Conservation (phyloP, 106 monocot species). For the Hemerocallis citrina region DNA sequence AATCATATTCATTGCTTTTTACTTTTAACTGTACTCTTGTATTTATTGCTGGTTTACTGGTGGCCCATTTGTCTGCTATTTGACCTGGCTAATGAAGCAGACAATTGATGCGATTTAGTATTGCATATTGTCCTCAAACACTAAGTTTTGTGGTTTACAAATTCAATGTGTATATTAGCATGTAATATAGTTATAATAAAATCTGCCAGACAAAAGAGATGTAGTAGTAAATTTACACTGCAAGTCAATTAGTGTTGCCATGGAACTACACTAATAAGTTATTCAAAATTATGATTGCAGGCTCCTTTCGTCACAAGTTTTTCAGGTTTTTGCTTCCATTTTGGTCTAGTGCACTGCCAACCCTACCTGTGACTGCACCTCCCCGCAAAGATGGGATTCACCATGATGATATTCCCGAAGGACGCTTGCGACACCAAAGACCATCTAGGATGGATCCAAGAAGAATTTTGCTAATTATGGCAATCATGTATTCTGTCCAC, state of each 20-base stretch:
- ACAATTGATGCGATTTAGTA: neutral
- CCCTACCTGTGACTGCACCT: constrained; percentile 77
- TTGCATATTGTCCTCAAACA: neutral
- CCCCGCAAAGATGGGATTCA: constrained; percentile 47
- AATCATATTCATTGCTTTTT: too few relatives aligned
- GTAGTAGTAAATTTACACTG: too few relatives aligned
- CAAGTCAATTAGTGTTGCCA: too few relatives aligned
- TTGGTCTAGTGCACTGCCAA: constrained; percentile 81
- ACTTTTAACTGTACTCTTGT: too few relatives aligned
- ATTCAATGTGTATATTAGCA: neutral
- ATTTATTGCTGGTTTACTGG: too few relatives aligned
- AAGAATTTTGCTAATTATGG: constrained; percentile 67
- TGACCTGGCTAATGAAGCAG: neutral
- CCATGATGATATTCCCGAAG: constrained; percentile 55
- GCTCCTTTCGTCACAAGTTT: constrained; percentile 64
- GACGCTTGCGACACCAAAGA: constrained; percentile 52
- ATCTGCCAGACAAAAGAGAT: neutral
- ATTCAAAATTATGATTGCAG: constrained; percentile 10
- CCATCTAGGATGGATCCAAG: constrained; percentile 81
- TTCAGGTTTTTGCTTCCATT: constrained; percentile 81
- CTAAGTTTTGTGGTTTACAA: neutral
- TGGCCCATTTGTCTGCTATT: neutral
- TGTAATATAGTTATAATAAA: neutral
- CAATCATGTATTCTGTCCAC: constrained; percentile 70
- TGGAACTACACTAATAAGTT: too few relatives aligned